Percentiles rank a stretch among this genome's conserved stretches.
These are phyloP conservation scores for Lanzia echinophila DNA, from an alignment of 2,329 filamentous ascomycete genomes.

Conservation along the genomic window DNA sequence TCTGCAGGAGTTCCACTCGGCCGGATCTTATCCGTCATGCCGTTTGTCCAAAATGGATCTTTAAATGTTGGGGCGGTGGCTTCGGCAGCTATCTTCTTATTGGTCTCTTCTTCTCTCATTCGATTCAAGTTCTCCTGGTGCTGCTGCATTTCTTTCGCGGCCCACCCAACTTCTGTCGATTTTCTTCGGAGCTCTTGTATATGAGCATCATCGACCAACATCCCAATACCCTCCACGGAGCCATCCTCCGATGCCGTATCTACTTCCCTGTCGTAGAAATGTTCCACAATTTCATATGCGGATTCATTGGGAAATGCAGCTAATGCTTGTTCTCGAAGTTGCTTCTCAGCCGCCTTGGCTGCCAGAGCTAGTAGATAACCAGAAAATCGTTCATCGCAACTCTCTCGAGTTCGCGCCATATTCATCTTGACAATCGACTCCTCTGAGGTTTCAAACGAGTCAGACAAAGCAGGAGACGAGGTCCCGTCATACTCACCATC, in stretches of 20 bases:
- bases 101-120: conserved; percentile 29
- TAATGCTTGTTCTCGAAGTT: conserved; percentile 69
- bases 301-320: conserved; percentile 69
- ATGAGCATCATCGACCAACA: conserved; percentile 22
- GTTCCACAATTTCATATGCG: conserved; percentile 30
- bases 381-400: conserved; percentile 67
- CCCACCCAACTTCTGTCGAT: conserved; percentile 29
- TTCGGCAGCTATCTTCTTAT: conserved; percentile 30
- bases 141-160: conserved; percentile 29
- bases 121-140: conserved; percentile 30
- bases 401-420: conserved; percentile 53
- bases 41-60: conserved; percentile 32
- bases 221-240: conserved; percentile 24
- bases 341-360: conserved; percentile 70
- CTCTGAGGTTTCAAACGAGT: conserved; percentile 29
- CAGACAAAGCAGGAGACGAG: conserved; percentile 27
- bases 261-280: conserved; percentile 31
- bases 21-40: conserved; percentile 24
- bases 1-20: conserved; percentile 15
- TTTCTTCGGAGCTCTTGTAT: conserved; percentile 19
- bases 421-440: conserved; percentile 29
- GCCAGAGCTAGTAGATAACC: conserved; percentile 74
- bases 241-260: conserved; percentile 30
- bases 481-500: conserved; percentile 25
- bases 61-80: conserved; percentile 27